These are phyloP conservation scores for Rasamsonia emersonii DNA, from an alignment of 2,329 filamentous ascomycete species.

Conservation along the genomic window DNA sequence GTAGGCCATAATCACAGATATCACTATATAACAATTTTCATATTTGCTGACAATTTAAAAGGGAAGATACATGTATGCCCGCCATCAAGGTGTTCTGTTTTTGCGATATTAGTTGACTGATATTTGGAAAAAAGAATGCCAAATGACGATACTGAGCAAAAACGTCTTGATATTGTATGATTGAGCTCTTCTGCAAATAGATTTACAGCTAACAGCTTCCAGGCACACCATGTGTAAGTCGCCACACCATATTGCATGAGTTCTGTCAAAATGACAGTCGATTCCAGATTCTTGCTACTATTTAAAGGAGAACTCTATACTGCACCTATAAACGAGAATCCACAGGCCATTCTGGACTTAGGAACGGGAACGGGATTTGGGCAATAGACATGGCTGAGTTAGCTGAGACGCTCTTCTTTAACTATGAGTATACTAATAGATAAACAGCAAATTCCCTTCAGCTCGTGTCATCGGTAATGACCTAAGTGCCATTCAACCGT, in stretches of 20 bases:
- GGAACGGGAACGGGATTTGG: slow-evolving; percentile 7
- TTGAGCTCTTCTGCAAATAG: too few species aligned
- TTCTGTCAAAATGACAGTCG: too few species aligned
- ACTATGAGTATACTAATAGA: not conserved
- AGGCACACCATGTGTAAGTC: not conserved
- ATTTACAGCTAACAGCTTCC: too few species aligned
- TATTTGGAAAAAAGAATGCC: too few species aligned
- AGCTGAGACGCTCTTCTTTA: not conserved
- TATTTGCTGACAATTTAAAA: not conserved
- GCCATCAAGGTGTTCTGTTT: too few species aligned
- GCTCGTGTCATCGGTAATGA: slow-evolving; percentile 8
- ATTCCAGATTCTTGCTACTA: not conserved
- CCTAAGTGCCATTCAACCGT: slow-evolving; percentile 7
- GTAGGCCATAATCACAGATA: slow-evolving; percentile 8
- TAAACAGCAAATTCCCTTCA: slow-evolving; percentile 1
- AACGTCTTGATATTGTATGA: slow-evolving; percentile 15
- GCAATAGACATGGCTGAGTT: slow-evolving; percentile 7
- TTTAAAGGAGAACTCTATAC: not conserved
- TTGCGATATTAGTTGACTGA: too few species aligned
- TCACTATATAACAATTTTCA: not conserved
- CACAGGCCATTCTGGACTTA: slow-evolving; percentile 7
- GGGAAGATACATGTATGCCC: slow-evolving; percentile 3
- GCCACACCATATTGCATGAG: too few species aligned
- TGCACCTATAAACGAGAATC: slow-evolving; percentile 1
- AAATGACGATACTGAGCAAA: slow-evolving; percentile 20